A percentile compares a stretch with the other conserved stretches of the same genome.
Conservation (phyloP, 495 filamentous ascomycete species). For the Penicillium maclennaniae region DNA sequence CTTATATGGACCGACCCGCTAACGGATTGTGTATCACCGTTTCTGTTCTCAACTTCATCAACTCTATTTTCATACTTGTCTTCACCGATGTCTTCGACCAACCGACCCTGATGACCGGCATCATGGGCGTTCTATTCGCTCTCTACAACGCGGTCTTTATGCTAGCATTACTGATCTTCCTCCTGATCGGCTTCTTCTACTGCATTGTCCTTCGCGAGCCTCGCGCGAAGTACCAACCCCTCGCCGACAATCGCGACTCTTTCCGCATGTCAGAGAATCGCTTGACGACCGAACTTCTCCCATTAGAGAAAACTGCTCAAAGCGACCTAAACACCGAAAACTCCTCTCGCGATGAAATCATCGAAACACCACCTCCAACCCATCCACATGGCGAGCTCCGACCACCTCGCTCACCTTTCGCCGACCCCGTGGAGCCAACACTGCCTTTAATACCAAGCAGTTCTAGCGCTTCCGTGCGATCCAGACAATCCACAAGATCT, state of each 20-base stretch:
- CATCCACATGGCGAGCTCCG: not conserved
- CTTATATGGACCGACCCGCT: constrained; percentile 98
- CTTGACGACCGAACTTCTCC: constrained; percentile 86
- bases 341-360: constrained; percentile 1
- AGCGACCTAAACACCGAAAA: constrained; percentile 50
- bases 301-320: constrained; percentile 84
- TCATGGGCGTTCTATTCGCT: constrained; percentile 92
- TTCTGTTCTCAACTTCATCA: constrained; percentile 81
- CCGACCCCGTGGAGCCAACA: constrained; percentile 13
- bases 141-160: constrained; percentile 88
- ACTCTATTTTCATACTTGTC: constrained; percentile 77
- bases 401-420: not conserved
- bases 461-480: not conserved
- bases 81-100: constrained; percentile 79
- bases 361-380: not conserved
- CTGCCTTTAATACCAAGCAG: constrained; percentile 15
- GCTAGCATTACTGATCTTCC: constrained; percentile 77
- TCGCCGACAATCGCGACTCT: constrained; percentile 89
- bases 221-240: constrained; percentile 87
- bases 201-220: constrained; percentile 90
- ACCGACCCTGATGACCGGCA: constrained; percentile 78
- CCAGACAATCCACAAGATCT: not conserved
- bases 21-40: constrained; percentile 95
- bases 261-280: constrained; percentile 86
- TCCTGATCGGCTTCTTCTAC: constrained; percentile 76